Percentiles rank a stretch among this genome's conserved stretches.
phyloP scores from a whole-genome alignment of 441 rosid species.

The Gossypium lobatum region DNA sequence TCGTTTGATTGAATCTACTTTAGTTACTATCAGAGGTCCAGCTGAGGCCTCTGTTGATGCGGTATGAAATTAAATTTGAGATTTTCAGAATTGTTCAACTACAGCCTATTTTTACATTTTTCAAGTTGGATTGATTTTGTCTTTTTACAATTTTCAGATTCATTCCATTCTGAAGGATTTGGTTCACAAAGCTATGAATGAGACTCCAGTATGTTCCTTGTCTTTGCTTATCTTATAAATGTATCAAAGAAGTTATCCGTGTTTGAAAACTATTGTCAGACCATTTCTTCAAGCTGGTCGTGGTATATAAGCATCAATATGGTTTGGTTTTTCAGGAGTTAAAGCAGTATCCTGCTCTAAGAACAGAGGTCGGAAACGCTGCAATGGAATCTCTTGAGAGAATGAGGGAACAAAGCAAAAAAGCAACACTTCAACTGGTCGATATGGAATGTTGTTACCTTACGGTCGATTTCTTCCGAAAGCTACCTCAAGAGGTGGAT shows the following conservation, averaged over 20 bases:
- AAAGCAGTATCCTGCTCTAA: constrained; percentile 88
- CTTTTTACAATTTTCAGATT: constrained; percentile 41
- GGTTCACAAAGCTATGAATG: constrained; percentile 84
- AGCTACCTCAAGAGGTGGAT: constrained; percentile 94
- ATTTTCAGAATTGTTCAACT: too few species aligned
- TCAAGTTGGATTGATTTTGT: background rate
- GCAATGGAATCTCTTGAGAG: constrained; percentile 81
- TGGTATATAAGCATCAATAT: background rate
- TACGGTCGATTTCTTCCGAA: constrained; percentile 94
- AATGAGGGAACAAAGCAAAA: constrained; percentile 85
- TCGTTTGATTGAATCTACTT: constrained; percentile 86
- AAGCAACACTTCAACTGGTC: constrained; percentile 82
- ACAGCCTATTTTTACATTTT: background rate
- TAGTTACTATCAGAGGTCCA: constrained; percentile 86
- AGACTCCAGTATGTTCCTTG: constrained; percentile 61
- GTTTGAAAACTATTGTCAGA: background rate
- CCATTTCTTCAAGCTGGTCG: background rate
- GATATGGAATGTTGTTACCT: constrained; percentile 92
- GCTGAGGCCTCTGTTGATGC: constrained; percentile 99
- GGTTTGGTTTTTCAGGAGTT: constrained; percentile 56
- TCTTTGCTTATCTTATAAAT: background rate
- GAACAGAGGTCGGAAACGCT: constrained; percentile 86
- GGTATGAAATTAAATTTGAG: constrained; percentile 36
- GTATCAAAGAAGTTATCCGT: background rate
- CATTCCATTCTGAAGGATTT: constrained; percentile 86